These are phyloP conservation scores for Niveomyces coronatus DNA, from an alignment of 2,329 filamentous ascomycete genomes.

Conservation along the genomic window DNA sequence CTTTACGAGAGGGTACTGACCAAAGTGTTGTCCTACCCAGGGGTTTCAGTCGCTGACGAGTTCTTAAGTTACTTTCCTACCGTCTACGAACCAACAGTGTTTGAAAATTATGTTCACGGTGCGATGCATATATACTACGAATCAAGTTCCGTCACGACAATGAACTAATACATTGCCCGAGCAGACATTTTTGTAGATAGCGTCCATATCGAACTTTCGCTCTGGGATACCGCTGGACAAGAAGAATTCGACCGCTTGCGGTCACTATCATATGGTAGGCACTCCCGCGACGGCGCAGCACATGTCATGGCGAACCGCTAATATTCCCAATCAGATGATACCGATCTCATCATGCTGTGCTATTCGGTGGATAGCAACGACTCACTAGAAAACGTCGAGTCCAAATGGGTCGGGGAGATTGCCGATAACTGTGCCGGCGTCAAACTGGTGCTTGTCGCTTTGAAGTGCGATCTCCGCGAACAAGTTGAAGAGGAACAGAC, in stretches of 20 bases:
- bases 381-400: conserved; percentile 95
- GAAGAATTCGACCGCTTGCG: conserved; percentile 97
- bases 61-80: conserved; percentile 78
- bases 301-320: too few species aligned
- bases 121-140: conserved; percentile 20
- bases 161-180: conserved; percentile 6
- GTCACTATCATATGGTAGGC: conserved; percentile 81
- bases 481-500: conserved; percentile 61
- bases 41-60: conserved; percentile 13
- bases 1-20: conserved; percentile 78
- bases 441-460: conserved; percentile 85
- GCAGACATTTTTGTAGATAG: conserved; percentile 96
- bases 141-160: neutral
- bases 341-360: conserved; percentile 97
- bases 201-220: conserved; percentile 89
- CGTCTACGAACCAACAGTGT: conserved; percentile 96
- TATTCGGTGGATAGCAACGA: conserved; percentile 95
- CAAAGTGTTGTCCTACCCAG: too few species aligned
- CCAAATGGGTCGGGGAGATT: conserved; percentile 97
- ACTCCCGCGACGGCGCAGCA: too few species aligned
- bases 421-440: conserved; percentile 95
- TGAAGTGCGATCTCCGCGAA: conserved; percentile 94
- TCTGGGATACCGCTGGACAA: conserved; percentile 98
- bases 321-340: conserved; percentile 52
- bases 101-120: conserved; percentile 99